Conservation (phyloP, 176 grass and related monocot species). For the Raddia distichophylla region DNA sequence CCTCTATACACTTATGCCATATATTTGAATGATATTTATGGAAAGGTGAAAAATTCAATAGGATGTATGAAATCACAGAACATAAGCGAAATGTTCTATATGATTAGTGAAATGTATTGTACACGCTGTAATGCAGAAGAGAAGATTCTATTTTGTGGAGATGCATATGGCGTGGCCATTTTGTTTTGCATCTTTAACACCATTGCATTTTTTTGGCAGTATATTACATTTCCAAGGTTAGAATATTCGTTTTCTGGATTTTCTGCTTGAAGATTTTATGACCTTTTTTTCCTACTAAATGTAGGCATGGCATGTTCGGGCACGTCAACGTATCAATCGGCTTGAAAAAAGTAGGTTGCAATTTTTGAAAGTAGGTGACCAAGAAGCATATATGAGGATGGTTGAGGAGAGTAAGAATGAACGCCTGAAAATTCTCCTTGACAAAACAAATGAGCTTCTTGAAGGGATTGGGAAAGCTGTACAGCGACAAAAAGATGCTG, state of each 20-base stretch:
- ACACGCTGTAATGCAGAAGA: constrained; percentile 3
- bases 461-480: constrained; percentile 95
- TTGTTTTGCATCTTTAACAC: constrained; percentile 9
- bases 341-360: constrained; percentile 84
- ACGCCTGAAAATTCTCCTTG: constrained; percentile 92
- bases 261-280: constrained; percentile 12
- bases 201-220: background rate
- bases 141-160: background rate
- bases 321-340: constrained; percentile 82
- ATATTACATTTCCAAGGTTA: constrained; percentile 24
- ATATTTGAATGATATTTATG: constrained; percentile 3
- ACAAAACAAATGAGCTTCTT: constrained; percentile 97
- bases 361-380: constrained; percentile 89
- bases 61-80: background rate
- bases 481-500: constrained; percentile 95
- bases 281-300: constrained; percentile 32
- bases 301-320: constrained; percentile 94
- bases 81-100: background rate
- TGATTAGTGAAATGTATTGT: background rate
- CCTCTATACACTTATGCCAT: background rate
- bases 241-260: constrained; percentile 27
- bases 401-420: constrained; percentile 99
- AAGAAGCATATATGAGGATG: constrained; percentile 98
- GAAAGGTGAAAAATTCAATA: background rate
- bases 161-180: background rate